phyloP scores from a whole-genome alignment of 208 protist genomes.

The Trypanosoma rangeli region DNA sequence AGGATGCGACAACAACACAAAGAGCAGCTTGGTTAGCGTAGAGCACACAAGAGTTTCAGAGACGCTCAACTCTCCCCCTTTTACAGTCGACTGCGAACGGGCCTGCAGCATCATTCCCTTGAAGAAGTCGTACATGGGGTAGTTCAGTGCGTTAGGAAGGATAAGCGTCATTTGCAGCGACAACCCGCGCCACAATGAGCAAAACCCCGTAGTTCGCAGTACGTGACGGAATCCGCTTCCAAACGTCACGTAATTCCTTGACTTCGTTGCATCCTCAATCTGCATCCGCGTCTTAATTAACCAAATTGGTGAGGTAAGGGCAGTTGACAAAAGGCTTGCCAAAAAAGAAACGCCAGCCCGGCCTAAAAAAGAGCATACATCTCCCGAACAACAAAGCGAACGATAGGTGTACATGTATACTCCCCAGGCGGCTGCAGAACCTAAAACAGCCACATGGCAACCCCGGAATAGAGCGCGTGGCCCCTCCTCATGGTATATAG shows the following conservation, averaged over 20 bases:
- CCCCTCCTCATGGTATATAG: slow-evolving; percentile 61
- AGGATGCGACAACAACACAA: slow-evolving; percentile 62
- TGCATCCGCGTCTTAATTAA: slow-evolving; percentile 91
- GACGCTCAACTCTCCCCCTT: slow-evolving; percentile 43
- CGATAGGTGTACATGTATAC: slow-evolving; percentile 91
- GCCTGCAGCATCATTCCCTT: slow-evolving; percentile 36
- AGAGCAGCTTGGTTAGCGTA: slow-evolving; percentile 51
- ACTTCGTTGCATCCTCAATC: slow-evolving; percentile 28
- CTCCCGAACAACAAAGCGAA: slow-evolving; percentile 32
- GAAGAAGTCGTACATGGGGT: slow-evolving; percentile 78
- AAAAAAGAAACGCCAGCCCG: slow-evolving; percentile 55
- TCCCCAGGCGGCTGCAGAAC: slow-evolving; percentile 67
- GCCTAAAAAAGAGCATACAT: slow-evolving; percentile 37
- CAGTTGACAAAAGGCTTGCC: slow-evolving; percentile 86
- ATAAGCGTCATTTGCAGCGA: slow-evolving; percentile 77
- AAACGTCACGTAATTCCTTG: slow-evolving; percentile 53
- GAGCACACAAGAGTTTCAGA: slow-evolving; percentile 66
- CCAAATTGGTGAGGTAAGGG: slow-evolving; percentile 90
- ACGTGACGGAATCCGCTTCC: slow-evolving; percentile 57
- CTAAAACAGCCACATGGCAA: slow-evolving; percentile 61
- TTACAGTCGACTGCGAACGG: not conserved
- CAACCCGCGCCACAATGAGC: slow-evolving; percentile 74
- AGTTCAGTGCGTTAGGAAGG: slow-evolving; percentile 76
- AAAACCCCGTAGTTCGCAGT: slow-evolving; percentile 49
- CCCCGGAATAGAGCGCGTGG: slow-evolving; percentile 64